A percentile compares a stretch with the other conserved stretches of the same genome.
phyloP scores from a whole-genome alignment of 106 monocot species.

The Acanthochlamys bracteata region DNA sequence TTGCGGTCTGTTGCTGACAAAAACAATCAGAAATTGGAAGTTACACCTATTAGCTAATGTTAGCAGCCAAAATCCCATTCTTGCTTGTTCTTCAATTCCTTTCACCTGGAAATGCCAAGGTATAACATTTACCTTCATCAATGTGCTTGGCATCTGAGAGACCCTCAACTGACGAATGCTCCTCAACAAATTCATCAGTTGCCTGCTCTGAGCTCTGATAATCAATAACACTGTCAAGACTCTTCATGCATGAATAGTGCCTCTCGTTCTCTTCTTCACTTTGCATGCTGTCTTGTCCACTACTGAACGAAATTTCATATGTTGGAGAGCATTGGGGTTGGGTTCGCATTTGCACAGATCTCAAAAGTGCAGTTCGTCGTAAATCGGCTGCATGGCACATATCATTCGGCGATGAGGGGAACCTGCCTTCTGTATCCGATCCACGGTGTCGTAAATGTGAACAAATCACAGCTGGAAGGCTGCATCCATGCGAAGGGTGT shows the following conservation, averaged over 20 bases:
- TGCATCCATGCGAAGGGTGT: constrained; percentile 33
- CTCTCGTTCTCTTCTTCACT: constrained; percentile 37
- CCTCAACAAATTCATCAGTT: constrained; percentile 23
- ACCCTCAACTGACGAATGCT: constrained; percentile 14
- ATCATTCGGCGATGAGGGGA: constrained; percentile 87
- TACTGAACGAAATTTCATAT: constrained; percentile 30
- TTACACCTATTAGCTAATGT: too few relatives aligned
- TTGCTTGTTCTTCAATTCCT: neutral
- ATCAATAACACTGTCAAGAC: constrained; percentile 14
- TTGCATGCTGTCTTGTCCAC: constrained; percentile 30
- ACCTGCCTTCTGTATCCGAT: constrained; percentile 64
- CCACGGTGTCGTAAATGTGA: constrained; percentile 53
- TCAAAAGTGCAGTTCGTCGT: constrained; percentile 59
- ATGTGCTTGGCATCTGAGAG: constrained; percentile 12
- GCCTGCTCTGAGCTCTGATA: constrained; percentile 28
- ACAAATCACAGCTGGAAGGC: constrained; percentile 41
- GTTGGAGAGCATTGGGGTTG: constrained; percentile 39
- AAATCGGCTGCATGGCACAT: constrained; percentile 76
- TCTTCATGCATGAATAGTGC: constrained; percentile 26
- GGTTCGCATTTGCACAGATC: constrained; percentile 85
- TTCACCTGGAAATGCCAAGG: neutral
- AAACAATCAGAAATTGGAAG: too few relatives aligned
- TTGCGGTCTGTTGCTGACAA: too few relatives aligned
- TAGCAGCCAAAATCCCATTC: too few relatives aligned
- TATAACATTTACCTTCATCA: constrained; percentile 4